Evolutionary conservation across 2,329 filamentous ascomycete species (phyloP).

Genomic region (Chalara sp.): DNA sequence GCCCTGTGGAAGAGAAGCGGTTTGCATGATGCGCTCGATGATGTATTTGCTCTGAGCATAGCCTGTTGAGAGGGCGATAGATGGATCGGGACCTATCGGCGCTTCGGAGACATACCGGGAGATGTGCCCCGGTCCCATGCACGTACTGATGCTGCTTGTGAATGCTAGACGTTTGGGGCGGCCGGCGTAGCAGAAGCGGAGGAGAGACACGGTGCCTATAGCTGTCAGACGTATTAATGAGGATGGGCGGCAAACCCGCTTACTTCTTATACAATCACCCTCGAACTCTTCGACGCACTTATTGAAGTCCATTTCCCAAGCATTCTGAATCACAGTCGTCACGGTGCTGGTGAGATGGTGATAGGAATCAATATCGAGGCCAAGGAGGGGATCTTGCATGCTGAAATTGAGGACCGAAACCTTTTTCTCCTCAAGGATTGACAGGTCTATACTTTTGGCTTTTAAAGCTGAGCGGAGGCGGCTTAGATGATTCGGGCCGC

Average conservation of each 20-base stretch:
- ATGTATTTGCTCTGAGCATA: constrained; percentile 26
- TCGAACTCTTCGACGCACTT: constrained; percentile 23
- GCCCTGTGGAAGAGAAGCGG: constrained; percentile 2
- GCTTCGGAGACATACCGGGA: constrained; percentile 13
- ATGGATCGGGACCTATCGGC: constrained; percentile 15
- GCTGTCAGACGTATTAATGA: neutral
- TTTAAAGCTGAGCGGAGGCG: constrained; percentile 13
- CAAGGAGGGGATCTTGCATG: constrained; percentile 23
- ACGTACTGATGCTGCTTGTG: constrained; percentile 22
- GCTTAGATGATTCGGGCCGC: constrained; percentile 12
- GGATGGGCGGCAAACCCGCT: constrained; percentile 1
- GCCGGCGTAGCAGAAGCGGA: constrained; percentile 21
- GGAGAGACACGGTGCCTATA: constrained; percentile 23
- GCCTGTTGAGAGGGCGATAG: constrained; percentile 17
- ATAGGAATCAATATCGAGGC: constrained; percentile 20
- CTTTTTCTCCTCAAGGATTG: constrained; percentile 16
- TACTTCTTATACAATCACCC: constrained; percentile 24
- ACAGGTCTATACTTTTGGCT: constrained; percentile 11
- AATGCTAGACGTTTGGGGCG: constrained; percentile 20
- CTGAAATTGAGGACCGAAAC: constrained; percentile 21
- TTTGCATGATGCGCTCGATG: constrained; percentile 20
- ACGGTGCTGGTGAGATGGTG: constrained; percentile 15
- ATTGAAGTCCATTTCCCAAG: constrained; percentile 28
- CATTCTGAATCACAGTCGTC: constrained; percentile 23
- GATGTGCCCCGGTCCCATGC: constrained; percentile 15